Base-by-base conservation (phyloP, 2,329 filamentous ascomycete species). In the Cladophialophora psammophila region DNA sequence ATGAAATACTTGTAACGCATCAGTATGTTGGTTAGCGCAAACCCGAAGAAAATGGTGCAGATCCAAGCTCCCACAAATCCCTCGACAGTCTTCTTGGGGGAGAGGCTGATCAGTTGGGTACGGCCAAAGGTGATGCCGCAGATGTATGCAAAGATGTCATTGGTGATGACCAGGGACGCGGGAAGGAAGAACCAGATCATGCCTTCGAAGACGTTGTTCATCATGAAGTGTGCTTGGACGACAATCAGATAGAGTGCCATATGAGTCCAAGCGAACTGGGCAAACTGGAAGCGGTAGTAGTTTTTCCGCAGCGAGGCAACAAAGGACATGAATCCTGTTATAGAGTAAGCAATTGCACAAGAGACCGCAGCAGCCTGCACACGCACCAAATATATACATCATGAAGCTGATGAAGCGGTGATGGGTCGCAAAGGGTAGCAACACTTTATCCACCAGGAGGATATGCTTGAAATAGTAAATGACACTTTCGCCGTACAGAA, bases 381-480 rank as follows among this genome's bases (percentile, higher is more conserved):
- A 81, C 90, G 72, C 81, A 96, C 94, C 95, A 78, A 98, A 94
- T 66, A 97, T 91, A 81, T 99, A 99, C 73, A 99, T 91, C 80
- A 96, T 91, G 77, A 99, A 98, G 84, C 94, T 97, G 79, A 99
- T 97, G 84, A 99, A 99, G 73, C 95, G 88, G 79, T 99, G 95
- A 82, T 99, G 95, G 15, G 94, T 98, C 63, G 95, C 94, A 77
- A 99, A 89, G 8, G 95, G 95, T 65, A 97, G 84, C 69, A 99
- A 84, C 54, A 98, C 91, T 79, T 91, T 92, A 81, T 99, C 95
- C 54, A 99, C 94, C 66, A 99, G 83, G 52, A 99, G 89, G 72
- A 99, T 94, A 78, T 99, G 95, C 86, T 99, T 99, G 83, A 99
- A 99, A 82, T 99, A 99, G 83, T 99, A 99, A 76, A 99, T 97